A percentile compares a stretch with the other conserved stretches of the same genome.
phyloP scores from a whole-genome alignment of 257 asterid genomes.

The Plantago major region DNA sequence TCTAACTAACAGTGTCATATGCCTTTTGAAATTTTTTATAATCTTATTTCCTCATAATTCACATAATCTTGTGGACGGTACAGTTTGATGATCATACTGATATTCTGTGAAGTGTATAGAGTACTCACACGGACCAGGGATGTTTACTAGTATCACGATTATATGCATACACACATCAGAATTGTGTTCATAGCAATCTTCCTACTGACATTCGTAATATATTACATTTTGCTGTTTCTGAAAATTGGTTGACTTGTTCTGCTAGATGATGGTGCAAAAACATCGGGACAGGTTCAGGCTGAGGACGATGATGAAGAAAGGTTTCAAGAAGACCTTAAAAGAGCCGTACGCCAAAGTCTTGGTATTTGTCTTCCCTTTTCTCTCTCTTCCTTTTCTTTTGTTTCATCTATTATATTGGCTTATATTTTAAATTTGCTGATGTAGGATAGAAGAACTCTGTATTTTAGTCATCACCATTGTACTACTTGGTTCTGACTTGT shows the following conservation, averaged over 20 bases:
- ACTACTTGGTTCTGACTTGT: too few relatives aligned
- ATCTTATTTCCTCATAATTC: too few relatives aligned
- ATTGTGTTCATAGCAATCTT: not conserved
- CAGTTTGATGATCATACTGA: too few relatives aligned
- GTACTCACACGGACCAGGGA: too few relatives aligned
- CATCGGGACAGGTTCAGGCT: slow-evolving; percentile 62
- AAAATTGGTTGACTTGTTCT: slow-evolving; percentile 14
- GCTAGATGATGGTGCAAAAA: slow-evolving; percentile 54
- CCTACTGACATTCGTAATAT: not conserved
- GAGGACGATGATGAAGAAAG: slow-evolving; percentile 91
- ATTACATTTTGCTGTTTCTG: slow-evolving; percentile 20
- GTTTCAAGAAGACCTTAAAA: slow-evolving; percentile 88
- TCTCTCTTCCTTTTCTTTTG: not conserved
- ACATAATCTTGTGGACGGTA: too few relatives aligned
- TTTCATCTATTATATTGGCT: not conserved
- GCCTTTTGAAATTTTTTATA: too few relatives aligned
- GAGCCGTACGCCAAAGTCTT: slow-evolving; percentile 86
- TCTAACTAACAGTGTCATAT: too few relatives aligned
- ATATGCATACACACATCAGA: slow-evolving; percentile 9
- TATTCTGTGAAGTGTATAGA: too few relatives aligned
- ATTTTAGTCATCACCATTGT: too few relatives aligned
- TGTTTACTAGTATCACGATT: not conserved
- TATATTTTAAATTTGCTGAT: not conserved
- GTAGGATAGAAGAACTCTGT: too few relatives aligned
- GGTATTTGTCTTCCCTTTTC: slow-evolving; percentile 36